Percentiles rank a stretch among this genome's conserved stretches.
phyloP scores from a whole-genome alignment of 2,329 filamentous ascomycete species.

The Colletotrichum lindemuthianum region DNA sequence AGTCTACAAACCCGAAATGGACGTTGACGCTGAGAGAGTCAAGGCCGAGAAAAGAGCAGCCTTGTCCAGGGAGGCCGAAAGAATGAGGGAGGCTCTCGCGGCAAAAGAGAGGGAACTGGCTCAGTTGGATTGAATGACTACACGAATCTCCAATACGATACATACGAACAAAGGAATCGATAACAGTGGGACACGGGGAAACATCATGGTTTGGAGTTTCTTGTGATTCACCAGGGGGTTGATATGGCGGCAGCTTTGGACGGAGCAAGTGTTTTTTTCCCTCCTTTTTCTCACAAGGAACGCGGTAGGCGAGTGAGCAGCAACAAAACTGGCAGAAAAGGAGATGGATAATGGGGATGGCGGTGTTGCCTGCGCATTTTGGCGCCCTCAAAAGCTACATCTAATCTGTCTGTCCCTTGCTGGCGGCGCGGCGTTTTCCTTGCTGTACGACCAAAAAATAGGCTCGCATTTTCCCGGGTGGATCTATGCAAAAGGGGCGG shows the following conservation, averaged over 20 bases:
- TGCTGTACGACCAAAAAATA: constrained; percentile 6
- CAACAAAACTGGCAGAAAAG: constrained; percentile 18
- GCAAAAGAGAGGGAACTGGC: constrained; percentile 81
- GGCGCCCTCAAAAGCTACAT: constrained; percentile 22
- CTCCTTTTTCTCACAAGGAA: background rate
- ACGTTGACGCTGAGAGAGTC: constrained; percentile 49
- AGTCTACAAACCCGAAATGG: constrained; percentile 51
- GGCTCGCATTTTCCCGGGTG: background rate
- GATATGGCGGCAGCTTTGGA: constrained; percentile 1
- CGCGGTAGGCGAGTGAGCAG: constrained; percentile 6
- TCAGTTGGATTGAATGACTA: constrained; percentile 41
- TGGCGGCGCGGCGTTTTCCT: constrained; percentile 27
- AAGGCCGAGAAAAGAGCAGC: constrained; percentile 72
- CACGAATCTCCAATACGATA: constrained; percentile 24
- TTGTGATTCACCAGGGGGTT: constrained; percentile 7
- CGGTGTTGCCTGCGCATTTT: constrained; percentile 21
- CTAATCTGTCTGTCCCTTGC: constrained; percentile 6
- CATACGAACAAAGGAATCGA: constrained; percentile 24
- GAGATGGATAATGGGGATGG: constrained; percentile 5
- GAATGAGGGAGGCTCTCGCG: constrained; percentile 77
- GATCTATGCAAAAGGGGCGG: background rate
- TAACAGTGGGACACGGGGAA: background rate
- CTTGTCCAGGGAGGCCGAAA: constrained; percentile 77
- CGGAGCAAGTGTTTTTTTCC: background rate
- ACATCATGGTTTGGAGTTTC: constrained; percentile 23